Base-by-base conservation (phyloP, 2,329 filamentous ascomycete species). In the Chalaropsis thielavioides region DNA sequence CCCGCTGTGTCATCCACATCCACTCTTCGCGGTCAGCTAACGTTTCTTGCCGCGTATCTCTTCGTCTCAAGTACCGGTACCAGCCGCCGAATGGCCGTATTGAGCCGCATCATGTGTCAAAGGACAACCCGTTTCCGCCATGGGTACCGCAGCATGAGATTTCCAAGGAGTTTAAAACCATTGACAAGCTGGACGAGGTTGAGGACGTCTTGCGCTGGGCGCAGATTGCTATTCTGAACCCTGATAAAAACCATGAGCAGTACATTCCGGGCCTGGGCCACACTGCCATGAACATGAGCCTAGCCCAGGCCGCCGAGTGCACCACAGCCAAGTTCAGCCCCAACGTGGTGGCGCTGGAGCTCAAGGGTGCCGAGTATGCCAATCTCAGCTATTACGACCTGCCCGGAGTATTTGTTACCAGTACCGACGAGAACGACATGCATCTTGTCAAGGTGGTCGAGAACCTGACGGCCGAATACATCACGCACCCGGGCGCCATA, bases 331-430 rank as follows among this genome's bases (percentile, higher is more conserved):
- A 88, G 8, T 95, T 95, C 69, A 90, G 87, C 0, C 91, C 91
- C 0, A 96, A 96, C 68, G 80, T 91, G 0, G 85, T 96, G 0
- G 81, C 85, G 0, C 77, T 96, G 0, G 83, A 90, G 63, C 90
- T 96, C 31, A 83, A 83, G 0, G 87, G 86, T 0, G 87, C 88
- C 0, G 79, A 78, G 0, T 79, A 92, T 0, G 86, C 89, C 0
- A 84, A 89, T 5, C 72, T 96, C 0, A 90, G 87, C 0, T 95
- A 96, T 70, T 92, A 89, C 67, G 91, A 96, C 67, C 79, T 96
- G 0, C 91, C 91, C 0, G 91, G 91, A 0, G 84, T 95, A 0
- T 92, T 95, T 68, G 83, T 85, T 22, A 86, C 86, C 7, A 81
- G 86, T 0, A 82, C 84, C 1, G 78, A 84, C 7, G 81, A 81